Evolutionary conservation across 176 grass and related monocot species (phyloP).

Genomic region (Hsuehochloa calcarea): DNA sequence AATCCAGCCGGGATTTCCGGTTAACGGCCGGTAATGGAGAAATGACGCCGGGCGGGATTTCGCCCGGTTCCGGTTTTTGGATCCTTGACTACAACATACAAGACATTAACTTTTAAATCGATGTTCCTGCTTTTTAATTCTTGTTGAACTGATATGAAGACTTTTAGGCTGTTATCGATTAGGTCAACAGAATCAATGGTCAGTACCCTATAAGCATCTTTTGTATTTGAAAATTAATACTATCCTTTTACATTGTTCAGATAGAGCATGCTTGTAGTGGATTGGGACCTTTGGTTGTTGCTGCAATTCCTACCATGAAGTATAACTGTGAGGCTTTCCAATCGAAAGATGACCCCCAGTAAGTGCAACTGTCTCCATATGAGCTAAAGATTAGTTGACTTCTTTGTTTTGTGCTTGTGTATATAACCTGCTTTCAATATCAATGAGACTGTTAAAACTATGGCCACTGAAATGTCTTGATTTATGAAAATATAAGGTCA

Average conservation of each 20-base stretch:
- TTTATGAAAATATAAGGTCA: neutral
- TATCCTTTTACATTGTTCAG: constrained; percentile 35
- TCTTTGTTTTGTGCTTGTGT: neutral
- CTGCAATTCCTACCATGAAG: constrained; percentile 66
- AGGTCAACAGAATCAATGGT: neutral
- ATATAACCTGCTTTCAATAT: neutral
- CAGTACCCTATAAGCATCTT: neutral
- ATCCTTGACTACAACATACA: neutral
- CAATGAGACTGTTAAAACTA: neutral
- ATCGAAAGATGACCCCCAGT: constrained; percentile 70
- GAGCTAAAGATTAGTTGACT: neutral
- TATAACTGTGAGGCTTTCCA: constrained; percentile 50
- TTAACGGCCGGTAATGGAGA: too few species aligned
- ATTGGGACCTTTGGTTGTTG: constrained; percentile 66
- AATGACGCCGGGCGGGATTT: too few species aligned
- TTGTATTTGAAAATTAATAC: constrained; percentile 14
- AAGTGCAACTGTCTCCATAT: constrained; percentile 36
- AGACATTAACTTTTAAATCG: neutral
- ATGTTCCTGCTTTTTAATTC: neutral
- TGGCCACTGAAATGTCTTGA: neutral
- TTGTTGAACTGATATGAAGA: neutral
- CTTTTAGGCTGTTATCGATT: neutral
- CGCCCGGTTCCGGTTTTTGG: too few species aligned
- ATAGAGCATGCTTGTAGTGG: constrained; percentile 44
- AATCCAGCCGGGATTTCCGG: too few species aligned